Base-by-base conservation (phyloP, 2,329 filamentous ascomycete species). In the Monilinia vaccinii-corymbosi region DNA sequence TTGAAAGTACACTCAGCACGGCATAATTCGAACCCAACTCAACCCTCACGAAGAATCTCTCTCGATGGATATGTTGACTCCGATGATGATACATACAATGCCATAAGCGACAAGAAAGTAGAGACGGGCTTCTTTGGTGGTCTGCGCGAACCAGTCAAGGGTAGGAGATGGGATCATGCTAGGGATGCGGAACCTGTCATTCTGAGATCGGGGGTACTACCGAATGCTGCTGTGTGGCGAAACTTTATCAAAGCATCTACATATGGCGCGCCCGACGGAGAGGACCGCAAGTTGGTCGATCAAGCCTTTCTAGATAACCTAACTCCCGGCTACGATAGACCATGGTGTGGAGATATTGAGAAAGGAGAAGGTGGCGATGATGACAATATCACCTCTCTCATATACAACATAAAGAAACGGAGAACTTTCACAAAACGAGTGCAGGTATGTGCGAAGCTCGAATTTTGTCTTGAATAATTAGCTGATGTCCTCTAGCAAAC, bases 161-260 rank as follows among this genome's bases (percentile, higher is more conserved):
- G 71, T 3, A 61, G 70, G 42, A 72, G 71, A 67, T 73, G 71
- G 71, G 71, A 73, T 60, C 69, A 72, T 63, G 65, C 61, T 16
- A 67, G 71, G 60, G 68, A 72, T 36, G 64, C 65, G 2, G 70
- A 72, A 21, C 71, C 71, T 32, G 70, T 73, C 13, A 72, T 73
- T 38, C 64, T 71, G 62, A 64, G 66, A 58, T 66, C 64, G 44
- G 64, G 63, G 13, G 45, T 63, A 9, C 40, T 60, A 18, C 64
- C 66, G 14, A 64, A 53, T 31, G 62, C 63, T 4, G 68, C 69
- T 9, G 65, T 62, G 7, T 73, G 71, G 71, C 62, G 61, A 36
- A 67, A 60, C 11, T 73, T 68, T 60, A 62, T 71, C 42, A 69
- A 69, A 48, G 63, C 70, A 9, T 70, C 70, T 18, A 69, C 67